These are phyloP conservation scores for Marchantia paleacea DNA, from an alignment of 225 moss, liverwort and hornwort genomes.

Conservation along the genomic window DNA sequence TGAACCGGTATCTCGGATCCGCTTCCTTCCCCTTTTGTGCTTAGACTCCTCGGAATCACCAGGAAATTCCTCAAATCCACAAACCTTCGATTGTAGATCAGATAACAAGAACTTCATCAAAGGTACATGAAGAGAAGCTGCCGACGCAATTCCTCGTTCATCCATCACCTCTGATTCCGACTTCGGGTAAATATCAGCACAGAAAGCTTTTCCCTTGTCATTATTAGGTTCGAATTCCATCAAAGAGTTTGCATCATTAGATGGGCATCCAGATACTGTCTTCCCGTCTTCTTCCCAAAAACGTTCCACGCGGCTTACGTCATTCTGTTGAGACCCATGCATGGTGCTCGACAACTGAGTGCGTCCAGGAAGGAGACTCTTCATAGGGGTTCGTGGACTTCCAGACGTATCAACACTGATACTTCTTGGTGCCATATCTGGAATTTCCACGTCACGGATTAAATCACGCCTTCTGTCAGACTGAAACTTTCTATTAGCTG, in stretches of 20 bases:
- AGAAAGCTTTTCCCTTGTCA: conserved; percentile 18
- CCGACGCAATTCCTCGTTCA: conserved; percentile 45
- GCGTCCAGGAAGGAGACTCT: not conserved
- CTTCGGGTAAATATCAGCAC: conserved; percentile 5
- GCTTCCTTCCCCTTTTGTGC: conserved; percentile 68
- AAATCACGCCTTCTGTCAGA: not conserved
- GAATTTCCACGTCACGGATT: not conserved
- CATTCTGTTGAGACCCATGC: conserved; percentile 20
- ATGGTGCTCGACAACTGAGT: conserved; percentile 4
- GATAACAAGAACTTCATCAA: conserved; percentile 69
- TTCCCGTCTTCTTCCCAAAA: conserved; percentile 14
- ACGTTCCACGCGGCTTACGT: conserved; percentile 13
- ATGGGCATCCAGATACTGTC: conserved; percentile 10
- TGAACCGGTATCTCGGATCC: conserved; percentile 61
- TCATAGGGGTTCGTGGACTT: conserved; percentile 8
- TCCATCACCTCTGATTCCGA: conserved; percentile 14
- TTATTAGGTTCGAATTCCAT: conserved; percentile 7
- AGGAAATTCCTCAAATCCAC: conserved; percentile 47
- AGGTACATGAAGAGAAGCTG: conserved; percentile 65
- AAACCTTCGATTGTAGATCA: conserved; percentile 73
- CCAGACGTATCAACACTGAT: conserved; percentile 3
- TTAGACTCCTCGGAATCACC: conserved; percentile 81
- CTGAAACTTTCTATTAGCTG: conserved; percentile 11
- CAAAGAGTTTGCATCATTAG: conserved; percentile 15
- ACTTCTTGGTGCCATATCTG: not conserved